A percentile compares a stretch with the other conserved stretches of the same genome.
Evolutionary conservation across 495 filamentous ascomycete species (phyloP).

Genomic region (Penicillium atrosanguineum): DNA sequence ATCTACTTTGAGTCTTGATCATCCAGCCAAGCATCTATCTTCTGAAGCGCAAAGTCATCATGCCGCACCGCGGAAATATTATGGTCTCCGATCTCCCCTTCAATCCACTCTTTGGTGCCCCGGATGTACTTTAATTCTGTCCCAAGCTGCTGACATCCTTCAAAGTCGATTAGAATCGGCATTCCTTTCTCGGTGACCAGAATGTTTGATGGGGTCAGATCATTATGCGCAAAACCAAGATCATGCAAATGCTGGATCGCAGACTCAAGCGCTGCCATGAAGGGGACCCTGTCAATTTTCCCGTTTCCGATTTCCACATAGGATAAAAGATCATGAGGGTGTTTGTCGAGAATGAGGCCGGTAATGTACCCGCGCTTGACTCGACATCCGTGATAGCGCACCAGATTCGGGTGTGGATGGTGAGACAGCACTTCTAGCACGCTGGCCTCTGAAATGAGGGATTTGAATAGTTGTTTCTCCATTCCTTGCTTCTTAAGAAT

Average conservation of each 20-base stretch:
- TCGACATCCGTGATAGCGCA: constrained; percentile 33
- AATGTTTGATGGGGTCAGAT: constrained; percentile 38
- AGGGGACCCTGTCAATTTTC: constrained; percentile 16
- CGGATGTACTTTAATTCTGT: constrained; percentile 19
- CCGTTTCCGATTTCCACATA: constrained; percentile 4
- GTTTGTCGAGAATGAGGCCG: constrained; percentile 30
- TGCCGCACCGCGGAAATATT: constrained; percentile 28
- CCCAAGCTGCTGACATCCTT: constrained; percentile 22
- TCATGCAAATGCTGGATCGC: constrained; percentile 32
- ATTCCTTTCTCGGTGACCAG: constrained; percentile 25
- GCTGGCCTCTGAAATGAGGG: constrained; percentile 10
- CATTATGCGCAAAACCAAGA: constrained; percentile 40
- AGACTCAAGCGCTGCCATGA: constrained; percentile 31
- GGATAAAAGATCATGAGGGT: constrained; percentile 15
- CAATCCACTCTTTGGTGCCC: constrained; percentile 30
- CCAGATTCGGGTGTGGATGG: constrained; percentile 31
- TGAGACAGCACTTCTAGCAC: constrained; percentile 13
- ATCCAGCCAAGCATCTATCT: constrained; percentile 21
- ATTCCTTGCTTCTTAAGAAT: too few relatives aligned
- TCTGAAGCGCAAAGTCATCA: constrained; percentile 27
- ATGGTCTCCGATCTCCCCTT: constrained; percentile 26
- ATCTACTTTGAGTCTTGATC: neutral
- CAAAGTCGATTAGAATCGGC: constrained; percentile 38
- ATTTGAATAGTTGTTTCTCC: too few relatives aligned
- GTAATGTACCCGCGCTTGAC: constrained; percentile 29